Base-by-base conservation (phyloP, 306 rosid genomes). In the Vachellia pachyceras region DNA sequence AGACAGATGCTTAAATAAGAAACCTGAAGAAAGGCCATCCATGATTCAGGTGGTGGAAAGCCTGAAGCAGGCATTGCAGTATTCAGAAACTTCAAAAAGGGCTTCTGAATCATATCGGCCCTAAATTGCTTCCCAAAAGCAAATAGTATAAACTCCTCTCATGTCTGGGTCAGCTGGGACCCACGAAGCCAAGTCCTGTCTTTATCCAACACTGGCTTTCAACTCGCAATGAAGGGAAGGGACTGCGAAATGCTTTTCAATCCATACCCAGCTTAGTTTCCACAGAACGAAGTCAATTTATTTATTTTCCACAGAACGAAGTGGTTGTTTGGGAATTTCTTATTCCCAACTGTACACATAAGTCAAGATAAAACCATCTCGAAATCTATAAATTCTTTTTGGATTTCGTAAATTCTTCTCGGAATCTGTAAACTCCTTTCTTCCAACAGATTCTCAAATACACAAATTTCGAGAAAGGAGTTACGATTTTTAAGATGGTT, bases 21-120 rank as follows among this genome's bases (percentile, higher is more conserved):
- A 85, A 66, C 82, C 97, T 9, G 90, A 90, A 84, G 92, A 94
- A 5, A 87, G 99, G 68, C 99, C 99, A 37, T 50, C 90, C 14
- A 96, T 92, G 98, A 84, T 58, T 75, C 87, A 88, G 72, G 82
- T 92, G 13, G 92, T 86, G 8, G 90, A 90, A 86, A 83, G 77
- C 79, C 84, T 96, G 90, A 86, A 88, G 79, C 81, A 85, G 84
- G 97, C 99, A 69, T 45, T 94, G 80, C 87, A 84, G 77, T 85
- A 81, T 75, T 90, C 92, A 47, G 77, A 89, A 85, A 76, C 35
- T 35, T 57, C 69, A 41, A 57, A 77, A 35, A 78, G 0, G 40
- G 54, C 79, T 66, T 41, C 79, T 80, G 37, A 22, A 37, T 69
- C 92, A 50, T 60, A 83, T 52, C 52, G 76, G 37, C 22, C 83